Evolutionary conservation across 1,139 yeast species (phyloP).

Genomic region (Taphrina populina): DNA sequence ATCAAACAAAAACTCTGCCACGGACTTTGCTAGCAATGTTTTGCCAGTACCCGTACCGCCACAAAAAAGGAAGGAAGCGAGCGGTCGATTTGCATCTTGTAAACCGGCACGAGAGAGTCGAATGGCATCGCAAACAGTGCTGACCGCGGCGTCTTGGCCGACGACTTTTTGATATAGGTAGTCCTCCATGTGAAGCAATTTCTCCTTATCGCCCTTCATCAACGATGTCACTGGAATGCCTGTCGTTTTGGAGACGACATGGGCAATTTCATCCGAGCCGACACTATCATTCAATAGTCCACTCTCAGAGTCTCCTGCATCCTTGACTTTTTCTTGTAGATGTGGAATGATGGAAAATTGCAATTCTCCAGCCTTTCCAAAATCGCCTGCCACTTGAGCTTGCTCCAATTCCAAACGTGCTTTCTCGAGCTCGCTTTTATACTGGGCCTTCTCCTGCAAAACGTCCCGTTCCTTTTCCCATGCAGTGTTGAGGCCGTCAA

Average conservation of each 20-base stretch:
- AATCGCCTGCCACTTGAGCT: conserved; percentile 79
- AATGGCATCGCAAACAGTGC: conserved; percentile 88
- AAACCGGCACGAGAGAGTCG: conserved; percentile 94
- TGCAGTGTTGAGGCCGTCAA: conserved; percentile 65
- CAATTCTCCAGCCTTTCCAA: conserved; percentile 82
- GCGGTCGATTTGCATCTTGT: conserved; percentile 89
- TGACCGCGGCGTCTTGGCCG: conserved; percentile 94
- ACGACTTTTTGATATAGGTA: conserved; percentile 74
- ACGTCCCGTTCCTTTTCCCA: conserved; percentile 78
- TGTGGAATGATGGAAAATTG: conserved; percentile 85
- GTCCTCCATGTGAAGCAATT: conserved; percentile 80
- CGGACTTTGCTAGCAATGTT: conserved; percentile 86
- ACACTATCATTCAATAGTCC: conserved; percentile 83
- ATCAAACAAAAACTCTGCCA: conserved; percentile 87
- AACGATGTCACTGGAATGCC: conserved; percentile 93
- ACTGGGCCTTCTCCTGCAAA: conserved; percentile 71
- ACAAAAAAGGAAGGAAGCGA: conserved; percentile 90
- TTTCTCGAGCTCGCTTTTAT: conserved; percentile 78
- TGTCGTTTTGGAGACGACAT: conserved; percentile 88
- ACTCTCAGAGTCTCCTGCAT: conserved; percentile 44
- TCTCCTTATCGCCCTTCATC: conserved; percentile 91
- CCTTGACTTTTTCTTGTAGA: conserved; percentile 61
- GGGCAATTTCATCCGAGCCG: conserved; percentile 88
- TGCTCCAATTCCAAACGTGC: conserved; percentile 80
- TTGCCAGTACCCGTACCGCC: conserved; percentile 99